Percentiles rank a stretch among this genome's conserved stretches.
Conservation (phyloP, 73 alveolate genomes). For the Tetrahymena malaccensis region DNA sequence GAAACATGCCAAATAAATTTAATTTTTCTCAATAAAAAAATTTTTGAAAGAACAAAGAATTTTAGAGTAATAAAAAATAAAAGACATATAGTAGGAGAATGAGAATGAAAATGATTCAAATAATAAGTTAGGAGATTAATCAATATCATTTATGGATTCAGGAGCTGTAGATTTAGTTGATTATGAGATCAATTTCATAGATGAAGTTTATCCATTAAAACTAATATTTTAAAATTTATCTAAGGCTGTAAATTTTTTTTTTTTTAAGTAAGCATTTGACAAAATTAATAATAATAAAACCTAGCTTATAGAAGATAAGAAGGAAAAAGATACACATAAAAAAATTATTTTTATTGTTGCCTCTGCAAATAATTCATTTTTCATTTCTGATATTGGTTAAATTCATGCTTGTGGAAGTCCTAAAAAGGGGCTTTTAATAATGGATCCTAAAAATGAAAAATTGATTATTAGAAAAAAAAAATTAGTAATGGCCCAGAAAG, state of each 20-base stretch:
- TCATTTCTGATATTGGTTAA: slow-evolving; percentile 11
- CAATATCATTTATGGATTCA: background rate
- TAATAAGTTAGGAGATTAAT: background rate
- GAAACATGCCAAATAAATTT: background rate
- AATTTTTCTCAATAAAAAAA: background rate
- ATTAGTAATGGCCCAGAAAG: background rate
- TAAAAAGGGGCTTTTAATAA: slow-evolving; percentile 18
- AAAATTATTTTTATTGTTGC: background rate
- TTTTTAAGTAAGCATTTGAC: background rate
- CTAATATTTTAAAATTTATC: background rate
- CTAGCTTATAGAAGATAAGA: background rate
- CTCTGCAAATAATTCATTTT: slow-evolving; percentile 5
- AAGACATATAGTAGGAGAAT: background rate
- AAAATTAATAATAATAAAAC: background rate
- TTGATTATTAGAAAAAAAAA: background rate
- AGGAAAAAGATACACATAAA: background rate
- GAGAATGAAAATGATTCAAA: background rate
- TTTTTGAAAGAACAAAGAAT: background rate
- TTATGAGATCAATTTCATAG: background rate
- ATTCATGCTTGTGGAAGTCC: slow-evolving; percentile 32
- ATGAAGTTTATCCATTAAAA: background rate
- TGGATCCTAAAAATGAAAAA: slow-evolving; percentile 9
- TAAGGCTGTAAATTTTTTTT: background rate
- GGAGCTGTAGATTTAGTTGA: background rate
- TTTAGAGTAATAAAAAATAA: background rate